Evolutionary conservation across 495 filamentous ascomycete genomes (phyloP).

Genomic region (Rhypophila decipiens): DNA sequence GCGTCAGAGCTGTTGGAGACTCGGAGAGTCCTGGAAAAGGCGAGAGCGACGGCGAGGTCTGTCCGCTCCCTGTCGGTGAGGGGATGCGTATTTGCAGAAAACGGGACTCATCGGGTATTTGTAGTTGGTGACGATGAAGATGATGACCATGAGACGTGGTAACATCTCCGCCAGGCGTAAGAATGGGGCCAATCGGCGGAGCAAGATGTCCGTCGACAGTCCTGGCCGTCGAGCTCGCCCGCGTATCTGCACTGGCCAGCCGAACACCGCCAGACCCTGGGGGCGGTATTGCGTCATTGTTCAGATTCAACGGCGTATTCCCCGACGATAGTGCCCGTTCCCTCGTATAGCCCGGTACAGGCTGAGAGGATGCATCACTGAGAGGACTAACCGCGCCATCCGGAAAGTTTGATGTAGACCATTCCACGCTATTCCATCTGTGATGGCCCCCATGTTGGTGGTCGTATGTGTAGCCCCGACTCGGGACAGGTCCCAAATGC

Average conservation of each 20-base stretch:
- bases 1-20: conserved; percentile 37
- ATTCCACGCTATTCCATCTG: background rate
- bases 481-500: conserved; percentile 57
- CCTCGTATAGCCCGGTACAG: conserved; percentile 6
- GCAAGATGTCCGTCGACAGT: conserved; percentile 26
- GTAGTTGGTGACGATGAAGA: conserved; percentile 19
- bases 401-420: conserved; percentile 1
- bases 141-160: too few species aligned
- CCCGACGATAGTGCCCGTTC: conserved; percentile 27
- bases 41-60: conserved; percentile 31
- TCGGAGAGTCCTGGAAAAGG: conserved; percentile 38
- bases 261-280: conserved; percentile 1
- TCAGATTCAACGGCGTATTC: conserved; percentile 19
- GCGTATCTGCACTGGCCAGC: conserved; percentile 5
- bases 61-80: conserved; percentile 47
- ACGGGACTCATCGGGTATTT: conserved; percentile 2
- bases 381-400: conserved; percentile 14
- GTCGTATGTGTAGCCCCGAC: conserved; percentile 65
- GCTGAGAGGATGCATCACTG: conserved; percentile 7
- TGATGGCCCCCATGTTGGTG: conserved; percentile 5
- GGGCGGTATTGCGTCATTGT: conserved; percentile 2
- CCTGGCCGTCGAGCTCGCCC: conserved; percentile 15
- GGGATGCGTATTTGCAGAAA: conserved; percentile 29
- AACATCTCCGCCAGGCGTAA: too few species aligned
- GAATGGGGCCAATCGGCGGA: conserved; percentile 12